Evolutionary conservation across 164 flowering plant species (phyloP).

Genomic region (Vitis vinifera): ASM3070453v1 NC_081813.1:3675501-3676000

Average conservation of each 20-base stretch:
- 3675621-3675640: neutral
- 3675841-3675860: slow-evolving; percentile 46
- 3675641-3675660: neutral
- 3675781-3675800: slow-evolving; percentile 1
- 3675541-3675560: slow-evolving; percentile 53
- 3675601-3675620: neutral
- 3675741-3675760: neutral
- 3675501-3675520: slow-evolving; percentile 39
- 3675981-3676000: neutral
- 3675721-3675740: neutral
- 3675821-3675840: slow-evolving; percentile 30
- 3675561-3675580: neutral
- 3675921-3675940: slow-evolving; percentile 41
- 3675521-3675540: slow-evolving; percentile 26
- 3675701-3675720: neutral
- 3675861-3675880: slow-evolving; percentile 31
- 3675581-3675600: neutral
- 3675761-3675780: neutral
- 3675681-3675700: neutral
- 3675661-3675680: neutral
- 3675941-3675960: slow-evolving; percentile 50
- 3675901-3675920: slow-evolving; percentile 51
- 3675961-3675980: slow-evolving; percentile 45
- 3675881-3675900: slow-evolving; percentile 52
- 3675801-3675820: slow-evolving; percentile 46